Evolutionary conservation across 768 basidiomycete species (phyloP), one percentile per base, ranked within the genome.

Genomic region (Hemileccinum impolitum): DNA sequence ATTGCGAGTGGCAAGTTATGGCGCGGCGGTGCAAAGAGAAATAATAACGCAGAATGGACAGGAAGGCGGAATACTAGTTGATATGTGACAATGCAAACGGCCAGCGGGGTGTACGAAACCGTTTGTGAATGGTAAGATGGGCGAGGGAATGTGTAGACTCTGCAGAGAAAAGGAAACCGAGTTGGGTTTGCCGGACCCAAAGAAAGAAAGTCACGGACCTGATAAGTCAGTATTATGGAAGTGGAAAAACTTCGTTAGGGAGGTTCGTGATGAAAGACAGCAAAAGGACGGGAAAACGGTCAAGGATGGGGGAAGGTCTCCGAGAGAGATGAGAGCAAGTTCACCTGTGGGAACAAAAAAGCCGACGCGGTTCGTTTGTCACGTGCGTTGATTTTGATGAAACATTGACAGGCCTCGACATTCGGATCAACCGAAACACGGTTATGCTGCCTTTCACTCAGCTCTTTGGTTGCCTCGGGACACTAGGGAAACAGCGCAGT

Each of bases 281-380:
- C 4, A 43, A 42, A 32, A 38, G 31, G 26, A 49, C 15, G 26
- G 46, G 13, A 46, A 53, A 39, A 21, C 42, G 47, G 39, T 11
- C 9, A 19, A 14, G 32, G 39, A 14, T 47, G 36, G 43, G 48
- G 45, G 15, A 41, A 47, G 48, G 51, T 45, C 43, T 53, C 57
- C 45, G n/a, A 45, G 39, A 47, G 39, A 50, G 51, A 53, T 36
- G 36, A 15, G 12, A 43, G n/a, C 21, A 40, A 43, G 34, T 18
- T 6, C 43, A 46, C 31, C 19, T 54, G 53, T 61, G 62, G 52
- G 54, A 57, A 51, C 51, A 47, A 49, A 43, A 51, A 38, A 37
- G 39, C 43, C 21, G 51, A 59, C 64, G 60, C 64, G 65, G 65
- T 66, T 66, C 64, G 40, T 42, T 64, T 60, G 54, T 66, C 65